Evolutionary conservation across 2,329 filamentous ascomycete genomes (phyloP), one percentile per base, ranked within the genome.

Genomic region (Nemania diffusa): DNA sequence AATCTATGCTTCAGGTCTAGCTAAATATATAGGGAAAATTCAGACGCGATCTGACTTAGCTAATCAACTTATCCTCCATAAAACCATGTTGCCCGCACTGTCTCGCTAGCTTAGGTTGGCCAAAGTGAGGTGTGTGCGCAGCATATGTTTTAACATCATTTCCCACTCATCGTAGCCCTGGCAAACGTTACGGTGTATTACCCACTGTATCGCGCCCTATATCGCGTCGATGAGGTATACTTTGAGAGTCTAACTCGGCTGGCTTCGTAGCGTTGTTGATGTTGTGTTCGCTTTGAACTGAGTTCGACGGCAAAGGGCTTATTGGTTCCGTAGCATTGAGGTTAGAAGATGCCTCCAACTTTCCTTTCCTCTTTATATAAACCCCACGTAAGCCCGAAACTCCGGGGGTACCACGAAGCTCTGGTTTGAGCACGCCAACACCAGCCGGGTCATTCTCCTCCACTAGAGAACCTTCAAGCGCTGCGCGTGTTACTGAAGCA

Each of bases 401-500:
- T 15, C 57, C 57, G 27, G 32, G 20, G 20, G 57, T 32, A 5
- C 44, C 57, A 17, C 52, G 29, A 52, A 60, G 57, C 32, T 60
- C 57, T 52, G 57, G 57, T 32, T 60, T 60, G 26, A 52, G 5
- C 9, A 52, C 44, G 20, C 26, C 26, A 6, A 60, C 34, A 9
- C 57, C 57, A 22, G n/a, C 42, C 5, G 15, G 11, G 17, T 46
- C 40, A 4, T 26, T 13, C 15, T 52, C 57, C 6, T 51, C 57
- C 1, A 29, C 57, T 8, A 27, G 57, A 1, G 44, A 26, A 3
- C 57, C 57, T 22, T 60, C 57, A 3, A 60, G 57, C 57, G 51
- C 57, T 7, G 57, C 57, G n/a, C 57, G 57, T 51, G 52, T 34
- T n/a, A 29, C 57, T n/a, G 40, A 40, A 27, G 57, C 57, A 40